These are phyloP conservation scores for Psilocybe tampanensis DNA, from an alignment of 768 basidiomycete species.

Conservation along the genomic window DNA sequence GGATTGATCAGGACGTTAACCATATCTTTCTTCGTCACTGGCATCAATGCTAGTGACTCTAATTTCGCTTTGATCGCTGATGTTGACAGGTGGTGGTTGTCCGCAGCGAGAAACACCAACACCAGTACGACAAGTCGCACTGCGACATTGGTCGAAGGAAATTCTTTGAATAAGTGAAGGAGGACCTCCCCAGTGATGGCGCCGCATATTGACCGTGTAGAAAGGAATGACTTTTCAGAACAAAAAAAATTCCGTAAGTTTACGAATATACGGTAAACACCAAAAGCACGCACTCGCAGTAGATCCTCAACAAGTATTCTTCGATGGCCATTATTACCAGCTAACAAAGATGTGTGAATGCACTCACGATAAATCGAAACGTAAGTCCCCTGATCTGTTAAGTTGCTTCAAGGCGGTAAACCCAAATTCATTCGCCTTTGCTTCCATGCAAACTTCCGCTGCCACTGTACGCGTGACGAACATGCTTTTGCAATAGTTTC, in stretches of 20 bases:
- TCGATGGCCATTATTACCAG: slow-evolving; percentile 12
- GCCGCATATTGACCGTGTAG: slow-evolving; percentile 65
- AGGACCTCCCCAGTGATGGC: slow-evolving; percentile 51
- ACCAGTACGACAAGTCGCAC: slow-evolving; percentile 78
- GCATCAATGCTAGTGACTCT: slow-evolving; percentile 55
- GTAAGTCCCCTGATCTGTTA: slow-evolving; percentile 63
- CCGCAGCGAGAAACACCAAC: slow-evolving; percentile 55
- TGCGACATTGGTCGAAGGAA: slow-evolving; percentile 58
- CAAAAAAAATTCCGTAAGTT: too few species aligned
- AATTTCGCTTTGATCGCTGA: slow-evolving; percentile 49
- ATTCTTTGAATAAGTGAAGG: slow-evolving; percentile 66
- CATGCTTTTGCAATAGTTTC: slow-evolving; percentile 52
- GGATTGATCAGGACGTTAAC: slow-evolving; percentile 67
- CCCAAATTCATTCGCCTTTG: slow-evolving; percentile 67
- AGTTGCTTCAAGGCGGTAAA: slow-evolving; percentile 70
- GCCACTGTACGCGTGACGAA: slow-evolving; percentile 84
- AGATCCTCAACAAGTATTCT: slow-evolving; percentile 63
- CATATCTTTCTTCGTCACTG: slow-evolving; percentile 60
- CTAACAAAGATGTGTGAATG: slow-evolving; percentile 11
- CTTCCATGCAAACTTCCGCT: slow-evolving; percentile 82
- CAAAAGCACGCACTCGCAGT: slow-evolving; percentile 53
- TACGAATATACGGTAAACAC: too few species aligned
- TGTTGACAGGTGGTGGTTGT: slow-evolving; percentile 32
- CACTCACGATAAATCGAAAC: slow-evolving; percentile 66
- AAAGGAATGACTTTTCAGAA: slow-evolving; percentile 70